Base-by-base conservation (phyloP, 2,329 filamentous ascomycete species). In the Aspergillus sp. region DNA sequence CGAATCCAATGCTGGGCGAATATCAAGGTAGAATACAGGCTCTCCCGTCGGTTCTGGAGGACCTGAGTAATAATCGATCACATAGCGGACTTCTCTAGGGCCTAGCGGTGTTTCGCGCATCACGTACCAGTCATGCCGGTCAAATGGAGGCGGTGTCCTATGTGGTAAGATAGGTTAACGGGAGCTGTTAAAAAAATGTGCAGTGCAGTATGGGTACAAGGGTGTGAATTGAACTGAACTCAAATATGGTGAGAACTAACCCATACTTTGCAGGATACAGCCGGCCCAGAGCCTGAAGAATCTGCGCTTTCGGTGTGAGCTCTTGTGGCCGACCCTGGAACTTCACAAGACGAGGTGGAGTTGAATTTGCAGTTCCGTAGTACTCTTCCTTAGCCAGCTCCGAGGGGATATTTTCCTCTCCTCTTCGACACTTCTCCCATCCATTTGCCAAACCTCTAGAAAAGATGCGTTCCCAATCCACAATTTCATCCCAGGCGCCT, bases 81-180 rank as follows among this genome's bases (percentile, higher is more conserved):
- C 86, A 73, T 99, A 99, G 68, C 95, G 86, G 46, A 97, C 81
- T 79, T 97, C 88, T 72, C 88, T 89, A 58, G 87, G 73, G 27
- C 90, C 90, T 54, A 87, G 81, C 5, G 80, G 78, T 49, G 84
- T 76, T 35, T 88, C 83, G 62, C 95, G 84, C 63, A 90, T 84
- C 43, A 99, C 90, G 71, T 89, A 98, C 95, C 95, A 99, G 73
- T 99, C 95, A 73, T 99, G 95, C 61, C 95, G 86, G 75, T 99
- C 95, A 68, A 99, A 99, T 1, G 95, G 95, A 11, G 91, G 90
- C 53, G 91, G 88, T 7, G 88, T 87, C 5, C 89, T 91, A 62
- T 33, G 11, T 11, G n/a, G 35, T 39, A 24, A 47, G 14, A n/a
- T 14, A 15, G 23, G 47, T n/a, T 41, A 57, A 4, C 7, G 31